Evolutionary conservation across 805 yeast genomes (phyloP), one percentile per base, ranked within the genome.

Genomic region (Suhomyces faveliae): DNA sequence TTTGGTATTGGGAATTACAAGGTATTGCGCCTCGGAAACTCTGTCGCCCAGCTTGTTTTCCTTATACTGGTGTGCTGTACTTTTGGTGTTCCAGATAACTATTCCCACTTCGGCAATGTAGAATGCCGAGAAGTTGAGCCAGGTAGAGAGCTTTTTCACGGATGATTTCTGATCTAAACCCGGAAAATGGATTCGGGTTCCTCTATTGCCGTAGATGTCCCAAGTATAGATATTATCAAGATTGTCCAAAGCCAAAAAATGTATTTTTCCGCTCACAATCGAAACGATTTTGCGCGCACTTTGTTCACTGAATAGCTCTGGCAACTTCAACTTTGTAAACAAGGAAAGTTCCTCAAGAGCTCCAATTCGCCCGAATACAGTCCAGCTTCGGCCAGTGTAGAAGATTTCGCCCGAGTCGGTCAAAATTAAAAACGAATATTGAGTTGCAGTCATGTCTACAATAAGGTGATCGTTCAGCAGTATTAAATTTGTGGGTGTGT

Each of bases 111-210:
- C 65, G 15, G 67, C 67, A 2, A 82, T 63, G 42, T 73, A 68
- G 17, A 79, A 79, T 37, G 79, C 78, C 44, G 80, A 77, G 12
- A 76, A 62, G 49, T 78, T 75, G 92, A 92, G 86, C 0, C 92
- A 92, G 13, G 88, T 84, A 9, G 73, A 71, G 8, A 82, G 74
- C 52, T 76, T 78, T 9, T 78, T 71, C 9, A 71, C 70, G 25
- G 65, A 59, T 0, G 56, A 51, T 3, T 50, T 40, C 39, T 47
- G 37, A 25, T 51, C 50, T 7, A 63, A 30, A 7, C 65, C 65
- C 0, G 67, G 63, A 49, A 83, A 78, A 4, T 46, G 57, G 25
- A 84, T 51, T 43, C 56, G 57, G 4, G 80, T 71, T 0, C 85
- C 89, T 43, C 56, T 58, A 8, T 54, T 51, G 9, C 51, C 46